phyloP scores from a whole-genome alignment of 805 yeast genomes.

The Maudiozyma bulderi region DNA sequence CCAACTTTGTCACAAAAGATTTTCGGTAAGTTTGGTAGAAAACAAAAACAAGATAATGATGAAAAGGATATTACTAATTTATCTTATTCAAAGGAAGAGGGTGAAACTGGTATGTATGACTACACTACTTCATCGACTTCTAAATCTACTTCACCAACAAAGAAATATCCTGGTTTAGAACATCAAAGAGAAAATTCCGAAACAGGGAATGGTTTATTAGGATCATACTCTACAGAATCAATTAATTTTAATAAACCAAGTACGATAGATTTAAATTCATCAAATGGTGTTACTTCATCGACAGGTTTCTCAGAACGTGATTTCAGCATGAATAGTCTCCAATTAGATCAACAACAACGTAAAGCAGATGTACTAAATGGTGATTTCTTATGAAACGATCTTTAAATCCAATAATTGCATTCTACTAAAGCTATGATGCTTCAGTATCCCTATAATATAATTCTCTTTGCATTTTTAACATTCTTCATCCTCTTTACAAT shows the following conservation, averaged over 20 bases:
- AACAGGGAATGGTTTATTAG: constrained; percentile 23
- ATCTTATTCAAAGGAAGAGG: background rate
- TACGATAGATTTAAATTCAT: constrained; percentile 5
- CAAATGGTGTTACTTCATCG: background rate
- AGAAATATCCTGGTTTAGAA: constrained; percentile 17
- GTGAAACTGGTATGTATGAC: constrained; percentile 2
- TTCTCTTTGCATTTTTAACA: background rate
- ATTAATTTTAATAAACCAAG: constrained; percentile 9
- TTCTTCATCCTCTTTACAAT: background rate
- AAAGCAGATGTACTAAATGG: background rate
- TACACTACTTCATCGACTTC: constrained; percentile 9
- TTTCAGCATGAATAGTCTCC: constrained; percentile 12
- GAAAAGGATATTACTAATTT: background rate
- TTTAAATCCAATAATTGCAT: no score
- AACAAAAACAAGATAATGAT: constrained; percentile 5
- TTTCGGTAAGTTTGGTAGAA: constrained; percentile 17
- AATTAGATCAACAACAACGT: constrained; percentile 4
- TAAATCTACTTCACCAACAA: constrained; percentile 6
- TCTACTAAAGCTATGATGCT: background rate
- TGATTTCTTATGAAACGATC: background rate
- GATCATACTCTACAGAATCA: constrained; percentile 14
- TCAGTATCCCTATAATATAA: background rate
- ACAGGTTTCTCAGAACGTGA: constrained; percentile 12
- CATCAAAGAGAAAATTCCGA: constrained; percentile 23
- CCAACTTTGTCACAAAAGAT: constrained; percentile 20